phyloP scores from a whole-genome alignment of 2,329 filamentous ascomycete genomes.

The Phialocephala sp. region DNA sequence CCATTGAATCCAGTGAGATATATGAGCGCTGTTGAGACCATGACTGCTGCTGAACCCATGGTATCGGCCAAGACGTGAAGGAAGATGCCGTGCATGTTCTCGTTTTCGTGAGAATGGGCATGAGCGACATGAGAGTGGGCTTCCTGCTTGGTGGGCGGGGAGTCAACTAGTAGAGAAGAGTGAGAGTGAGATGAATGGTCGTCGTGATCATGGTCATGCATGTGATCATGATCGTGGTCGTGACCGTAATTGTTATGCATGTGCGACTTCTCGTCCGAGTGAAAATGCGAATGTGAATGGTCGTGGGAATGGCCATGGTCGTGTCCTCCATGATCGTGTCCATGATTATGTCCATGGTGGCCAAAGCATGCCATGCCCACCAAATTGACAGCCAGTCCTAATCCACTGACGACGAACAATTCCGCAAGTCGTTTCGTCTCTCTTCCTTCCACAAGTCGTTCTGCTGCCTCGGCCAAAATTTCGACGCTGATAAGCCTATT shows the following conservation, averaged over 20 bases:
- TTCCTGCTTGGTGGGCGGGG: slow-evolving; percentile 9
- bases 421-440: slow-evolving; percentile 86
- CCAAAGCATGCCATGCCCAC: slow-evolving; percentile 70
- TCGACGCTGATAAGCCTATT: slow-evolving; percentile 89
- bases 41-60: slow-evolving; percentile 91
- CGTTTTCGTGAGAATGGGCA: slow-evolving; percentile 75
- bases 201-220: slow-evolving; percentile 10
- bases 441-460: slow-evolving; percentile 82
- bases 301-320: slow-evolving; percentile 42
- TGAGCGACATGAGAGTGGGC: slow-evolving; percentile 44
- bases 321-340: slow-evolving; percentile 38
- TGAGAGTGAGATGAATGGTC: slow-evolving; percentile 18
- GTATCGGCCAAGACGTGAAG: slow-evolving; percentile 95
- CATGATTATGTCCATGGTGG: slow-evolving; percentile 53
- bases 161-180: slow-evolving; percentile 23
- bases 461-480: slow-evolving; percentile 93
- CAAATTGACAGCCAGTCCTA: slow-evolving; percentile 88
- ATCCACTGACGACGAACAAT: slow-evolving; percentile 83
- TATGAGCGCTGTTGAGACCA: slow-evolving; percentile 87
- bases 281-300: slow-evolving; percentile 40
- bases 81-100: slow-evolving; percentile 98
- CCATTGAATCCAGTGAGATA: slow-evolving; percentile 89
- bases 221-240: slow-evolving; percentile 39
- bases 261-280: slow-evolving; percentile 28
- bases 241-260: slow-evolving; percentile 45